Base-by-base conservation (phyloP, 371 early-diverging fungal species). In the Cokeromyces recurvatus region DNA sequence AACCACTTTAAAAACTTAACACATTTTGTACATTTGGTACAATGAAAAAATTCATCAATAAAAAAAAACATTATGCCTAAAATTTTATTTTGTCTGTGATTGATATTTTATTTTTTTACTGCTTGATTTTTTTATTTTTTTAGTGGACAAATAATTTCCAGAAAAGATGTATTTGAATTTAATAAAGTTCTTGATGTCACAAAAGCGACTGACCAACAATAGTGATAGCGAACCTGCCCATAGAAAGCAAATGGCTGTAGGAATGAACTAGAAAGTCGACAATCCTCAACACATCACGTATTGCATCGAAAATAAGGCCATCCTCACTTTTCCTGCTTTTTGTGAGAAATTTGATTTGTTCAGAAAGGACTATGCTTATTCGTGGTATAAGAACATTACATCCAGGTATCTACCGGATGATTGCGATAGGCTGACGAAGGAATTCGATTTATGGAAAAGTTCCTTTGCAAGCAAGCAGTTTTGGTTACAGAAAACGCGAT, bases 381-480 rank as follows among this genome's bases (percentile, higher is more conserved):
- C 35, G 41, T 24, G 48, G 32, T 48, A 48, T 48, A 48, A 48
- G 48, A 48, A 40, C 32, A 34, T 31, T 48, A 48, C 41, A 40
- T 48, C 24, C 41, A 40, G 9, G 48, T 48, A 34, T 41, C 0
- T 48, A 15, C 48, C 41, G 23, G 41, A 40, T 32, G 41, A 41
- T 48, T 41, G 34, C 41, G 41, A 38, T 48, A 12, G 48, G 32
- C 22, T 48, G 40, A 38, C 32, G 39, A 39, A 48, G 40, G 48
- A 48, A 29, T 48, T 48, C 32, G 41, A 19, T 48, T 21, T 48
- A 48, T 48, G 41, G 48, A 47, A 40, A 48, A 48, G 23, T 40
- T 48, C 34, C 48, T 48, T 48, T 19, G 48, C 48, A 48, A 48
- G 41, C 41, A 48, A 48, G 41, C 29, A 48, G 41, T 40, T 48